Evolutionary conservation across 2,329 filamentous ascomycete genomes (phyloP).

Genomic region (Chrysoporthe puriensis): DNA sequence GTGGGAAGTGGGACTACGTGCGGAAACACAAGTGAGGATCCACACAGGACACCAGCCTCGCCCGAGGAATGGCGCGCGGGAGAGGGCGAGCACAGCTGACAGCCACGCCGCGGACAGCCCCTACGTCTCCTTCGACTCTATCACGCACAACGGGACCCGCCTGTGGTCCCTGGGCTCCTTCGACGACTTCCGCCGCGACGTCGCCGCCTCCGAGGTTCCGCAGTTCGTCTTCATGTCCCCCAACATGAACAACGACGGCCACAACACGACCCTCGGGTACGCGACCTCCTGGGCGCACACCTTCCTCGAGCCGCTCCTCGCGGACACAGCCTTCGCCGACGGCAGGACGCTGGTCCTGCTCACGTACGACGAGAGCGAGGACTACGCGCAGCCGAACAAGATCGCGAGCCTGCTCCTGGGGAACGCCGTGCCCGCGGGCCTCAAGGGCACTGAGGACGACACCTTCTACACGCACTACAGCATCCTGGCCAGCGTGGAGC

Average conservation of each 20-base stretch:
- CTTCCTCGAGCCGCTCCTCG: slow-evolving; percentile 58
- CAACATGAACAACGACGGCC: slow-evolving; percentile 69
- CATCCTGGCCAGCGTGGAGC: slow-evolving; percentile 45
- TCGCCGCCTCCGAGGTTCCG: slow-evolving; percentile 59
- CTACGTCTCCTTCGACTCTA: slow-evolving; percentile 47
- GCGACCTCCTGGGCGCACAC: slow-evolving; percentile 55
- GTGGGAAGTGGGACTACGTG: slow-evolving; percentile 43
- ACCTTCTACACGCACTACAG: slow-evolving; percentile 53
- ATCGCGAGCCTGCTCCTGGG: slow-evolving; percentile 60
- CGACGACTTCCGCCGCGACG: slow-evolving; percentile 61
- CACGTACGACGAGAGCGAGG: slow-evolving; percentile 62
- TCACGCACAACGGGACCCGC: slow-evolving; percentile 47
- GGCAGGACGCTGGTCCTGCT: slow-evolving; percentile 56
- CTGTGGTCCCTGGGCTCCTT: slow-evolving; percentile 66
- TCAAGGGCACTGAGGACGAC: slow-evolving; percentile 54
- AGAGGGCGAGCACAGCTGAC: background rate
- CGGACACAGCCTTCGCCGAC: slow-evolving; percentile 52
- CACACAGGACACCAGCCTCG: too few relatives aligned
- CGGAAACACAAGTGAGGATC: slow-evolving; percentile 44
- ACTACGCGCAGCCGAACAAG: slow-evolving; percentile 55
- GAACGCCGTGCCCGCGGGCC: slow-evolving; percentile 50
- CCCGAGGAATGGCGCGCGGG: background rate
- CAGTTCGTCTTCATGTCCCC: slow-evolving; percentile 69
- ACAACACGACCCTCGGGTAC: slow-evolving; percentile 57
- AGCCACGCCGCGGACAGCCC: slow-evolving; percentile 36